Evolutionary conservation across 2,329 filamentous ascomycete species (phyloP).

Genomic region (Colletotrichum camelliae): DNA sequence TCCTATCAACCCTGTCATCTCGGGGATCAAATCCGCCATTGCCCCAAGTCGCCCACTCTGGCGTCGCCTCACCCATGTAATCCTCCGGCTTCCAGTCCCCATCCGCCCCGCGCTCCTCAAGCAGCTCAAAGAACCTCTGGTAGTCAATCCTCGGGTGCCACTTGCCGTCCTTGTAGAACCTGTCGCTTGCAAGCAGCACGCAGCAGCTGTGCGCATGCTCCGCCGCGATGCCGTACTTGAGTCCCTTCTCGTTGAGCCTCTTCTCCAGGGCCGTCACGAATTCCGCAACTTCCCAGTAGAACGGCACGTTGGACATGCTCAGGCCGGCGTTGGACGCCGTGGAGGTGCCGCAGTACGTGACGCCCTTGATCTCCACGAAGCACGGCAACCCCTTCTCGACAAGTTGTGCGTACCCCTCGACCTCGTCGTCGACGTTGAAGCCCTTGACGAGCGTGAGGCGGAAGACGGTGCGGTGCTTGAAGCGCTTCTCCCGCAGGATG

Average conservation of each 20-base stretch:
- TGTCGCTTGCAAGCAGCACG: conserved; percentile 80
- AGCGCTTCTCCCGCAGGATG: conserved; percentile 82
- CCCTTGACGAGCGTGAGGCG: conserved; percentile 95
- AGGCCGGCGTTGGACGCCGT: conserved; percentile 84
- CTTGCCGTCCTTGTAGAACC: conserved; percentile 77
- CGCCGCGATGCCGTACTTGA: conserved; percentile 89
- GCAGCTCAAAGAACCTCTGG: conserved; percentile 81
- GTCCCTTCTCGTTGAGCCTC: conserved; percentile 71
- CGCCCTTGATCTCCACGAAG: conserved; percentile 95
- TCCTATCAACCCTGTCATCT: conserved; percentile 85
- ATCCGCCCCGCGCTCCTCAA: conserved; percentile 71
- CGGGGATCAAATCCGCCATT: conserved; percentile 93
- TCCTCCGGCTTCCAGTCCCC: conserved; percentile 85
- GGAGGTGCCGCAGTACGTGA: conserved; percentile 94
- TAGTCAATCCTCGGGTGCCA: conserved; percentile 97
- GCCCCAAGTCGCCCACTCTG: conserved; percentile 95
- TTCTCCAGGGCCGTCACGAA: conserved; percentile 80
- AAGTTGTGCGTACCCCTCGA: conserved; percentile 85
- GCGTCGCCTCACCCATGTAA: conserved; percentile 84
- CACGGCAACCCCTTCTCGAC: conserved; percentile 86
- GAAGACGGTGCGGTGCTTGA: conserved; percentile 91
- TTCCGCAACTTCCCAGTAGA: conserved; percentile 86
- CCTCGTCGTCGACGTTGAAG: conserved; percentile 96
- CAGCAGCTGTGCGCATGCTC: conserved; percentile 97
- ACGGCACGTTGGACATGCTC: conserved; percentile 97